Conservation (phyloP, 139 green algal genomes). For the Haematococcus lacustris region DNA sequence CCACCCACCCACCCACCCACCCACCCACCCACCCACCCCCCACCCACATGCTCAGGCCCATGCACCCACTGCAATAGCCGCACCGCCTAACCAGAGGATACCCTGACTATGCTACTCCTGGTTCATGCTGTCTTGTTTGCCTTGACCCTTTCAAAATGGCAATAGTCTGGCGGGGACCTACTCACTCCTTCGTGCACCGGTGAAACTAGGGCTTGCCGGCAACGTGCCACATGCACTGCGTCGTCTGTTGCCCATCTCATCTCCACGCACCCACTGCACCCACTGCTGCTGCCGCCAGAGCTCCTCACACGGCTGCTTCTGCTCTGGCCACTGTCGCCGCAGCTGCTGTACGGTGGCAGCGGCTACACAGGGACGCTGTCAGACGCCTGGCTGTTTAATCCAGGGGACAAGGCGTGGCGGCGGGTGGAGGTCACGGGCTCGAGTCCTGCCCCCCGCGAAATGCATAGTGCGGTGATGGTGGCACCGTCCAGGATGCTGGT, state of each 20-base stretch:
- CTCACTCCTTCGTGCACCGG: neutral
- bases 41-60: no score
- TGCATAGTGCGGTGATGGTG: constrained; percentile 51
- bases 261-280: neutral
- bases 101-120: neutral
- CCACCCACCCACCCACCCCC: no score
- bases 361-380: constrained; percentile 44
- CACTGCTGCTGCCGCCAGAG: neutral
- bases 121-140: neutral
- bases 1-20: no score
- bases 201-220: neutral
- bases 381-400: constrained; percentile 61
- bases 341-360: constrained; percentile 60
- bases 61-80: no score
- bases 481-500: constrained; percentile 39
- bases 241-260: neutral
- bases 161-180: neutral
- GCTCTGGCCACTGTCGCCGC: neutral
- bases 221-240: neutral
- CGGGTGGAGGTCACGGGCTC: constrained; percentile 10
- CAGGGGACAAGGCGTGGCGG: constrained; percentile 20
- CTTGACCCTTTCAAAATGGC: neutral
- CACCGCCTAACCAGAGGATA: no score
- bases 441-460: constrained; percentile 39
- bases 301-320: neutral